A percentile compares a stretch with the other conserved stretches of the same genome.
Evolutionary conservation across 148 eudicot species (phyloP).

Genomic region (Amaranthus palmeri): DNA sequence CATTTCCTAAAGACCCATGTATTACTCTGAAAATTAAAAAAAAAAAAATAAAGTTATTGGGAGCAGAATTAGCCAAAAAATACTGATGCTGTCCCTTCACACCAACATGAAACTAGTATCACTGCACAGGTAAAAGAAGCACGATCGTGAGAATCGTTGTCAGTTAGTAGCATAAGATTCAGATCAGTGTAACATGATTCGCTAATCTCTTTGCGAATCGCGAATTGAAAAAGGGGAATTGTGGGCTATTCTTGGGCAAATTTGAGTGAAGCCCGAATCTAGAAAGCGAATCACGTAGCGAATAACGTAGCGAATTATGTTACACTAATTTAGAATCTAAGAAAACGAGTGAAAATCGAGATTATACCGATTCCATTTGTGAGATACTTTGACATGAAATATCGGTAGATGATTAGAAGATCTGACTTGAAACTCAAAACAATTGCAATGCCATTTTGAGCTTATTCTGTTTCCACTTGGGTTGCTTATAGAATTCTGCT

Average conservation of each 20-base stretch:
- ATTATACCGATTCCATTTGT: constrained; percentile 20
- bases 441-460: constrained; percentile 73
- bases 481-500: constrained; percentile 75
- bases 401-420: constrained; percentile 11
- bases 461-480: constrained; percentile 98
- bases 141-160: constrained; percentile 4
- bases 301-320: no score
- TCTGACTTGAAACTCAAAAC: constrained; percentile 41
- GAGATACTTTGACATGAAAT: constrained; percentile 24
- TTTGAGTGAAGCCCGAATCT: no score
- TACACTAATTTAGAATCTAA: no score
- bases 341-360: not conserved
- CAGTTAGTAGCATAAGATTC: not conserved
- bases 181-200: no score
- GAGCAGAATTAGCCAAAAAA: constrained; percentile 84
- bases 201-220: no score
- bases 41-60: constrained; percentile 32
- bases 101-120: constrained; percentile 25
- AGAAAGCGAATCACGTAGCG: no score
- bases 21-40: not conserved
- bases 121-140: constrained; percentile 26
- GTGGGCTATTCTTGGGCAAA: no score
- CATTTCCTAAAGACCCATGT: constrained; percentile 30
- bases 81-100: constrained; percentile 55
- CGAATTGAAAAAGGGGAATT: no score